Percentiles rank a stretch among this genome's conserved stretches.
Evolutionary conservation across 1,139 yeast species (phyloP).

Genomic region (Yarrowia galli): DNA sequence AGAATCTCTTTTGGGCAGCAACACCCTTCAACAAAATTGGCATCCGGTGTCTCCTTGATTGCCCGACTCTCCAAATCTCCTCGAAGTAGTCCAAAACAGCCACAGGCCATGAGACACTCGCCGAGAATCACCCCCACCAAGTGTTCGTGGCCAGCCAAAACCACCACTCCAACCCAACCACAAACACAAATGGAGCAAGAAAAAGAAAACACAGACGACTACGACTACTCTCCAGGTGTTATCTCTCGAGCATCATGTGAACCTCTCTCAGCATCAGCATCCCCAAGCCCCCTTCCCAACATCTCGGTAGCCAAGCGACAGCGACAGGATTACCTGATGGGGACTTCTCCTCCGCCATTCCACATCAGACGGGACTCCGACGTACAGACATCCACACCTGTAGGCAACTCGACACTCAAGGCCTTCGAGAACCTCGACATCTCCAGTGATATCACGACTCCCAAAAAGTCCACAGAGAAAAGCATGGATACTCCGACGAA

Average conservation of each 20-base stretch:
- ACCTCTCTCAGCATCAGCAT: slow-evolving; percentile 29
- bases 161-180: slow-evolving; percentile 1
- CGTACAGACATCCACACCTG: slow-evolving; percentile 14
- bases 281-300: slow-evolving; percentile 23
- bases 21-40: slow-evolving; percentile 1
- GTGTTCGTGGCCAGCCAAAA: not conserved
- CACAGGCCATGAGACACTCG: slow-evolving; percentile 10
- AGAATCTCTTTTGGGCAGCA: slow-evolving; percentile 12
- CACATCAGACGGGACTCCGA: slow-evolving; percentile 32
- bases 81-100: slow-evolving; percentile 14
- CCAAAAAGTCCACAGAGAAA: not conserved
- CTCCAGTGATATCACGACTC: not conserved
- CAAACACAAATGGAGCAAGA: slow-evolving; percentile 7
- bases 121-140: slow-evolving; percentile 10
- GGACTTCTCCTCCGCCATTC: slow-evolving; percentile 24
- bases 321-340: slow-evolving; percentile 26
- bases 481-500: slow-evolving; percentile 12
- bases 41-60: slow-evolving; percentile 20
- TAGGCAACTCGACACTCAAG: not conserved
- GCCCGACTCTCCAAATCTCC: slow-evolving; percentile 29
- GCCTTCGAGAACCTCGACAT: slow-evolving; percentile 4
- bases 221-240: slow-evolving; percentile 10
- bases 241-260: slow-evolving; percentile 10
- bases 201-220: slow-evolving; percentile 19
- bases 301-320: slow-evolving; percentile 26